Base-by-base conservation (phyloP, 1,139 yeast genomes). In the Sugiyamaella novakii region DNA sequence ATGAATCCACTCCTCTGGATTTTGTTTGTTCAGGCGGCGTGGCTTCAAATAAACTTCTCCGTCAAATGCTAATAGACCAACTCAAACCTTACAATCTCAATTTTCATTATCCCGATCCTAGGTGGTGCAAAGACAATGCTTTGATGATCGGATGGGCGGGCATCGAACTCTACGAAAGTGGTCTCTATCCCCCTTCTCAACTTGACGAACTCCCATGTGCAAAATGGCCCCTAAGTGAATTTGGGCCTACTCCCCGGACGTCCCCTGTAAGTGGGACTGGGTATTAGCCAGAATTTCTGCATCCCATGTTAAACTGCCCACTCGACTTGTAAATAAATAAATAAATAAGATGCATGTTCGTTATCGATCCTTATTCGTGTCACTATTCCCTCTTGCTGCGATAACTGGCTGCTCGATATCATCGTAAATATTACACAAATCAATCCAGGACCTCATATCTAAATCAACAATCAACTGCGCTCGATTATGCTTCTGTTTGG, bases 101-200 rank as follows among this genome's bases (percentile, higher is more conserved):
- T 1, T 72, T 80, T 53, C 80, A 79, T 59, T 89, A 83, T 59
- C 96, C 97, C 0, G 82, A 79, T 24, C 72, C 82, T 5, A 70
- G 76, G 5, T 72, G 91, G 55, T 94, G 98, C 63, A 88, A 97
- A 0, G 98, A 92, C 63, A 94, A 92, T 67, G 96, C 98, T 0
- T 79, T 89, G 1, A 92, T 92, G 99, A 92, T 92, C 48, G 98
- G 97, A 0, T 87, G 95, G 80, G 96, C 98, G 0, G 98, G 97
- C 0, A 86, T 91, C 10, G 96, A 91, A 62, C 71, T 89, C 12
- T 84, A 73, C 63, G 96, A 89, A 63, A 33, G 47, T 19, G 53
- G 49, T 2, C 64, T 67, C 4, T 51, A 76, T 24, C 72, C 74
- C 15, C 78, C 87, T 0, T 17, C 28, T 8, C 78, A 75, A 25